Evolutionary conservation across 2,329 filamentous ascomycete species (phyloP).

Genomic region (Dactylellina sp.): DNA sequence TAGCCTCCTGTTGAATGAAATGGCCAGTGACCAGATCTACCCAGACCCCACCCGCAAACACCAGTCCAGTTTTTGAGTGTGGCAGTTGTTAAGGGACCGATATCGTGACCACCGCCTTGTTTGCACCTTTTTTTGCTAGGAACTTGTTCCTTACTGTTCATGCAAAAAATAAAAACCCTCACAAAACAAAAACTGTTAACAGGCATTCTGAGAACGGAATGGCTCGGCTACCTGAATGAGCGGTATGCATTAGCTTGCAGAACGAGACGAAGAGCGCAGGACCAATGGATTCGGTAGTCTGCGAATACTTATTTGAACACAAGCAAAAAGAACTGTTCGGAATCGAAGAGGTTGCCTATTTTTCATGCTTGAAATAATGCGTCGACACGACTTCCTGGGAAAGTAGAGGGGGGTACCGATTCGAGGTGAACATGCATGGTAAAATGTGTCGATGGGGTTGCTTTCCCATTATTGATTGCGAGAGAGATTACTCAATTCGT

Average conservation of each 20-base stretch:
- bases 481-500: slow-evolving; percentile 12
- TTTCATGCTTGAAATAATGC: slow-evolving; percentile 3
- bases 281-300: slow-evolving; percentile 37
- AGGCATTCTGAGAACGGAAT: slow-evolving; percentile 45
- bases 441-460: slow-evolving; percentile 12
- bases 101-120: slow-evolving; percentile 26
- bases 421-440: neutral
- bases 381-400: slow-evolving; percentile 33
- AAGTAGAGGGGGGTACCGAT: too few relatives aligned
- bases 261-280: slow-evolving; percentile 18
- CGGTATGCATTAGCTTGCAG: slow-evolving; percentile 45
- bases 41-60: neutral
- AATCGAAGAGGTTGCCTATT: slow-evolving; percentile 30
- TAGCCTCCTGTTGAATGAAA: neutral
- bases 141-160: slow-evolving; percentile 18
- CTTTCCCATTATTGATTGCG: neutral
- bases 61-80: neutral
- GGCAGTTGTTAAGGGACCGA: neutral
- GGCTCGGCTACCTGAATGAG: slow-evolving; percentile 16
- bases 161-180: slow-evolving; percentile 35
- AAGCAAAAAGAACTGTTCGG: too few relatives aligned
- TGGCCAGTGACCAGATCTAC: slow-evolving; percentile 38
- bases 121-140: too few relatives aligned
- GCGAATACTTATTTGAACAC: too few relatives aligned
- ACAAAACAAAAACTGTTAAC: slow-evolving; percentile 12